Evolutionary conservation across 768 basidiomycete species (phyloP).

Genomic region (Pleurotus sapidus): DNA sequence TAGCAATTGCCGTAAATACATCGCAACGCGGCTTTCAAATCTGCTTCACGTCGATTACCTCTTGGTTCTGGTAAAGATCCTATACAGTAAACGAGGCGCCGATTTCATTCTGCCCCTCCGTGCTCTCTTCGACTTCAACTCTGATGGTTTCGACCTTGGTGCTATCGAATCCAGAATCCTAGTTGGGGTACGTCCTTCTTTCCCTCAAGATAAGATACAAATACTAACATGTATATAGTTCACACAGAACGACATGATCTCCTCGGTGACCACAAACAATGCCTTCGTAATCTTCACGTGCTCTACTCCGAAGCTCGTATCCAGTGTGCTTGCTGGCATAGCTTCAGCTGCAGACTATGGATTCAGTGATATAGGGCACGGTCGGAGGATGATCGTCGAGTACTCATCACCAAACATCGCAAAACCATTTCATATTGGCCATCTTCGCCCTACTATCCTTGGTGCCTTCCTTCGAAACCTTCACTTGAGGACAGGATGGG

Average conservation of each 20-base stretch:
- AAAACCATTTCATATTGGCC: constrained; percentile 40
- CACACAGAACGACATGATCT: not conserved
- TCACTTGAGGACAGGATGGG: constrained; percentile 35
- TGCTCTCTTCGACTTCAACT: not conserved
- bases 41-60: not conserved
- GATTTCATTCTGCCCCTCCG: not conserved
- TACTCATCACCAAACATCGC: constrained; percentile 42
- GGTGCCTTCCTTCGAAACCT: constrained; percentile 38
- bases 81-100: not conserved
- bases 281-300: not conserved
- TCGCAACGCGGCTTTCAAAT: not conserved
- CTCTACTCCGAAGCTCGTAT: not conserved
- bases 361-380: not conserved
- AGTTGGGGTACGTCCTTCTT: not conserved
- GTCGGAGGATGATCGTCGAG: constrained; percentile 24
- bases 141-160: not conserved
- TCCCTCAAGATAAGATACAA: not conserved
- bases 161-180: not conserved
- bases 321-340: not conserved
- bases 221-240: not conserved
- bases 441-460: constrained; percentile 39
- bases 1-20: not conserved
- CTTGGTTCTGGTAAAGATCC: not conserved
- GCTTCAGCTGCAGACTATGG: not conserved
- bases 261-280: not conserved